Conservation (phyloP, 106 monocot genomes). For the Acorus calamus region DNA sequence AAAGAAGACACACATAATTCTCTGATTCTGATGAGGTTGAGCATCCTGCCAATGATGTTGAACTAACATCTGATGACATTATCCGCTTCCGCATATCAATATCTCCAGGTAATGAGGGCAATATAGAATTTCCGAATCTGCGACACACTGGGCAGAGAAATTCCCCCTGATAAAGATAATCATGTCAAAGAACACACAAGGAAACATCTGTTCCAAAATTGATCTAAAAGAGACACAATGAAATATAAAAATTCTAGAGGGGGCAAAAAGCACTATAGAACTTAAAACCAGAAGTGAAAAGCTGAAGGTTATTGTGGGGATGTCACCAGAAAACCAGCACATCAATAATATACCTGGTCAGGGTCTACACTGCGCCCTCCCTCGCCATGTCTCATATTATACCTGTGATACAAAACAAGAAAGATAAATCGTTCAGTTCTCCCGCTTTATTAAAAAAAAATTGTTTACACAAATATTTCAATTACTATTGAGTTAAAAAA, state of each 20-base stretch:
- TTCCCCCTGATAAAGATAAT: constrained; percentile 54
- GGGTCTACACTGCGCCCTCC: constrained; percentile 74
- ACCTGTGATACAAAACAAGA: constrained; percentile 20
- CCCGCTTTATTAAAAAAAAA: no score
- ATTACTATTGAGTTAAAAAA: no score
- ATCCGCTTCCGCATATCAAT: constrained; percentile 11
- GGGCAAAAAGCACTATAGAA: constrained; percentile 3
- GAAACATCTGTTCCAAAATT: no score
- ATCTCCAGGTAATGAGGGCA: constrained; percentile 31
- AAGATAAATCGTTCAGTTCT: not conserved
- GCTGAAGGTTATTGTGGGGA: not conserved
- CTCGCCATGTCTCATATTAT: constrained; percentile 60
- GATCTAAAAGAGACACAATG: not conserved
- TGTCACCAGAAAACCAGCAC: constrained; percentile 25
- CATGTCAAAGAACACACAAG: not conserved
- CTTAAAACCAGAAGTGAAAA: not conserved
- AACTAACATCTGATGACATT: constrained; percentile 2
- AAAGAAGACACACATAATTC: constrained; percentile 19
- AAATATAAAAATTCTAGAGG: not conserved
- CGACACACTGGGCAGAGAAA: constrained; percentile 89
- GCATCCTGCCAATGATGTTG: constrained; percentile 1
- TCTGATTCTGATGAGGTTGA: constrained; percentile 6
- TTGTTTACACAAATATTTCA: no score
- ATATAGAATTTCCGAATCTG: constrained; percentile 79
- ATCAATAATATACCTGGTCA: constrained; percentile 3